These are phyloP conservation scores for Cucumis hystrix DNA, from an alignment of 306 rosid genomes.

Conservation along the genomic window DNA sequence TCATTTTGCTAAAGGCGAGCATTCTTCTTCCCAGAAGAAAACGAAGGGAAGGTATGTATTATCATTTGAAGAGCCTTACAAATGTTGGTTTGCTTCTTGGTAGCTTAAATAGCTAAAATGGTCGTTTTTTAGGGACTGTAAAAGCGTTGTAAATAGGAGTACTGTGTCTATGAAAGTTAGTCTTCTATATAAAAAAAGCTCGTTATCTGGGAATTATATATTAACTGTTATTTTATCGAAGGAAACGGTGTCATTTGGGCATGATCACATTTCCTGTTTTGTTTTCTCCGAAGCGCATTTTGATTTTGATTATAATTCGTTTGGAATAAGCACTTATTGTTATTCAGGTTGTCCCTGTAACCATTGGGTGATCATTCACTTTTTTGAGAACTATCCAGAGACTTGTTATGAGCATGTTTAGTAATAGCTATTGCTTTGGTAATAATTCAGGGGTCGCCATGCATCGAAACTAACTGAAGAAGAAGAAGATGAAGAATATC, in stretches of 20 bases:
- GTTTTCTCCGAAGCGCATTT: not conserved
- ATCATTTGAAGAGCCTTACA: not conserved
- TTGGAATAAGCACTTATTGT: not conserved
- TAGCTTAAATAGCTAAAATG: not conserved
- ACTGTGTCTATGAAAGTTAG: not conserved
- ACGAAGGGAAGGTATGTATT: slow-evolving; percentile 54
- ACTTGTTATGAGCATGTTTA: not conserved
- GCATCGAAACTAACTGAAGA: slow-evolving; percentile 97
- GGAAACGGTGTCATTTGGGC: not conserved
- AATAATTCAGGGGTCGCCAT: slow-evolving; percentile 76
- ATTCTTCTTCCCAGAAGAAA: slow-evolving; percentile 67
- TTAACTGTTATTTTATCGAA: not conserved
- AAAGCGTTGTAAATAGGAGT: not conserved
- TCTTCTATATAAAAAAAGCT: too few relatives aligned
- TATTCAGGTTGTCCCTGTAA: not conserved
- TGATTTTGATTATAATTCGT: not conserved
- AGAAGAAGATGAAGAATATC: slow-evolving; percentile 93
- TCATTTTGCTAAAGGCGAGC: slow-evolving; percentile 84
- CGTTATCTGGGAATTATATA: not conserved
- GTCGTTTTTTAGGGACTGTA: not conserved
- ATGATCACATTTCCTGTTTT: not conserved
- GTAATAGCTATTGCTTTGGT: not conserved
- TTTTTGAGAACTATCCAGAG: not conserved
- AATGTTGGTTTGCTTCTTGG: not conserved
- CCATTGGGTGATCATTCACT: not conserved